Percentiles rank a stretch among this genome's conserved stretches.
Conservation (phyloP, 1,284 basidiomycete species). For the Takashimella tepidaria region DNA sequence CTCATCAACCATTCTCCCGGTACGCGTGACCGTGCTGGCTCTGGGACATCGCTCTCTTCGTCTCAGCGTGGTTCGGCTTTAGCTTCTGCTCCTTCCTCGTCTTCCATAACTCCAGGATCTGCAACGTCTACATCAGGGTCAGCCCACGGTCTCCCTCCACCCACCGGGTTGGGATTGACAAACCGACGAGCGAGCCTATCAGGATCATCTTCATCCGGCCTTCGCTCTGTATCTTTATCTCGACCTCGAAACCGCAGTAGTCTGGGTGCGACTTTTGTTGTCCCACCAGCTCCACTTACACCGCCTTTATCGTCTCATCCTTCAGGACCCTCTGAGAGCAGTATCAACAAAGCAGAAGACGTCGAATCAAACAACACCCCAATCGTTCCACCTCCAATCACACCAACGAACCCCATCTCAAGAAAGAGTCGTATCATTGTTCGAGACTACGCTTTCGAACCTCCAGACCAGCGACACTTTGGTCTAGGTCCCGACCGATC, state of each 20-base stretch:
- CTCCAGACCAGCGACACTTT: slow-evolving; percentile 31
- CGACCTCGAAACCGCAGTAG: background rate
- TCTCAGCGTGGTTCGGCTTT: background rate
- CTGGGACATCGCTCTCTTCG: background rate
- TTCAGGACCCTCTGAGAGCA: background rate
- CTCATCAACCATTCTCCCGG: slow-evolving; percentile 8
- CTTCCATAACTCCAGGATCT: background rate
- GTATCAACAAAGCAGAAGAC: background rate
- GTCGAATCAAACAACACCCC: background rate
- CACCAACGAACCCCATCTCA: background rate
- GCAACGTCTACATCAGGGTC: background rate
- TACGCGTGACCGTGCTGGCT: background rate
- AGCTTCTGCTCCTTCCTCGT: background rate
- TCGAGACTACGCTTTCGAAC: slow-evolving; percentile 37
- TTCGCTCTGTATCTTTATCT: background rate
- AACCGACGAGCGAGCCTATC: background rate
- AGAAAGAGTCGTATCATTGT: slow-evolving; percentile 16
- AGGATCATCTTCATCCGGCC: background rate
- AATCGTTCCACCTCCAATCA: background rate
- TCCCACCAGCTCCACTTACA: too few relatives aligned
- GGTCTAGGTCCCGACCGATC: slow-evolving; percentile 19
- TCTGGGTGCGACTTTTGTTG: background rate
- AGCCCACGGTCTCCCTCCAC: background rate
- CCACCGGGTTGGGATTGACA: background rate
- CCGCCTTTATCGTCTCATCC: background rate